These are phyloP conservation scores for Lipomyces orientalis DNA, from an alignment of 805 yeast genomes.

Conservation along the genomic window DNA sequence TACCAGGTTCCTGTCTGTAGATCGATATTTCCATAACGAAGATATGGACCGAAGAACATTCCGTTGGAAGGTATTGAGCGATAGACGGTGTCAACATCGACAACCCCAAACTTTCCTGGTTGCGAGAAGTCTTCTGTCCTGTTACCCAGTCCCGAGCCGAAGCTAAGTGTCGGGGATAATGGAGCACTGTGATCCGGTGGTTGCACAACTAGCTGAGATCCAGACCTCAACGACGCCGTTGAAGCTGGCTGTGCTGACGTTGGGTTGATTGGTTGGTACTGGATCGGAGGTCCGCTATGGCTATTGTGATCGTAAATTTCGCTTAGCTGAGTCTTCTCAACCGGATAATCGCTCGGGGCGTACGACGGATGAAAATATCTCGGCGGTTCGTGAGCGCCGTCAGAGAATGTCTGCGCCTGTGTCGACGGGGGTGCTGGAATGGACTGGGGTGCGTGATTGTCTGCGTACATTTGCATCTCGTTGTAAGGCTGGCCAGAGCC, in stretches of 20 bases:
- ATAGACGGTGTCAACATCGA: constrained; percentile 26
- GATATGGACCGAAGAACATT: constrained; percentile 33
- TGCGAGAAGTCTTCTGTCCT: constrained; percentile 24
- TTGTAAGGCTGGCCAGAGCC: not conserved
- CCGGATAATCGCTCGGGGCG: not conserved
- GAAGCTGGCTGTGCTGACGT: not conserved
- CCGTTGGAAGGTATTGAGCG: constrained; percentile 33
- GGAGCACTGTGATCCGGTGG: not conserved
- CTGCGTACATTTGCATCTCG: not conserved
- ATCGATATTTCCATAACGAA: constrained; percentile 34
- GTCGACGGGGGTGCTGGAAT: not conserved
- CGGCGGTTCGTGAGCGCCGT: not conserved
- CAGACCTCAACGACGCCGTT: constrained; percentile 3
- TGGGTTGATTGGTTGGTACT: constrained; percentile 2
- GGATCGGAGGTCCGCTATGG: constrained; percentile 2
- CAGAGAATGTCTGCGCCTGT: not conserved
- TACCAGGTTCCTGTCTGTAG: constrained; percentile 28
- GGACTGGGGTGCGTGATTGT: not conserved
- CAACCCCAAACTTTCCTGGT: constrained; percentile 33
- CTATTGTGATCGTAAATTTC: not conserved
- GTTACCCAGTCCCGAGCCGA: not conserved
- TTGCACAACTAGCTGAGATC: not conserved
- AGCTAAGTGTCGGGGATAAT: not conserved
- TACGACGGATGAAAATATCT: not conserved
- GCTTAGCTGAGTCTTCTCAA: not conserved